Conservation (phyloP, 768 basidiomycete species). For the Macrolepiota fuliginosa region DNA sequence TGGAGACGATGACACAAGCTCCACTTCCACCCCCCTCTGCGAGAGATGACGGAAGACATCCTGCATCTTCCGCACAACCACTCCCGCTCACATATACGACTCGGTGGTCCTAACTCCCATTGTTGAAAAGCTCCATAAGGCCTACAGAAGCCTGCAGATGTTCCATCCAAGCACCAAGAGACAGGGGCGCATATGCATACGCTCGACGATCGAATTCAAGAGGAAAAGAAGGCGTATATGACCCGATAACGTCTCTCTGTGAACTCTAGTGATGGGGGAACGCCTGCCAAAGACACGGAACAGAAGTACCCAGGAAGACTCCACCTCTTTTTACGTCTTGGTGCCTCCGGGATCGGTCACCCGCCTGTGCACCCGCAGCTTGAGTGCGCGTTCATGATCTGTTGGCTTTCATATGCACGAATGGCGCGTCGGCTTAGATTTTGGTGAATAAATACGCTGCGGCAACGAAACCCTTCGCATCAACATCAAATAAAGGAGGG, state of each 20-base stretch:
- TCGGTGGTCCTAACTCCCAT: too few relatives aligned
- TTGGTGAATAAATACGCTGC: too few relatives aligned
- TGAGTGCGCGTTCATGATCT: background rate
- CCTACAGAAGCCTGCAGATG: background rate
- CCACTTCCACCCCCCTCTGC: too few relatives aligned
- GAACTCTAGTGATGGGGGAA: background rate
- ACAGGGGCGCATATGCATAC: background rate
- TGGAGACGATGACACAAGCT: too few relatives aligned
- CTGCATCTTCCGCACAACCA: too few relatives aligned
- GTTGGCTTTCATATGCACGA: too few relatives aligned
- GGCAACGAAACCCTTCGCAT: too few relatives aligned
- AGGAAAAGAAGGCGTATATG: background rate
- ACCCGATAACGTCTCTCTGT: background rate
- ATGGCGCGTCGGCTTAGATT: too few relatives aligned
- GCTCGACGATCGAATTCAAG: background rate
- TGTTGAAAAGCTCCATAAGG: too few relatives aligned
- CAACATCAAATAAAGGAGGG: too few relatives aligned
- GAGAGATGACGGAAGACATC: too few relatives aligned
- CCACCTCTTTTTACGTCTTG: background rate
- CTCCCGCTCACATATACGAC: too few relatives aligned
- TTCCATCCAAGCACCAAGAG: background rate
- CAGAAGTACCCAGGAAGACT: background rate
- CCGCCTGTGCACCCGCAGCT: background rate
- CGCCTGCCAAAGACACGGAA: background rate
- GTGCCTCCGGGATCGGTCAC: background rate